Evolutionary conservation across 768 basidiomycete species (phyloP).

Genomic region (Trametes meyenii): DNA sequence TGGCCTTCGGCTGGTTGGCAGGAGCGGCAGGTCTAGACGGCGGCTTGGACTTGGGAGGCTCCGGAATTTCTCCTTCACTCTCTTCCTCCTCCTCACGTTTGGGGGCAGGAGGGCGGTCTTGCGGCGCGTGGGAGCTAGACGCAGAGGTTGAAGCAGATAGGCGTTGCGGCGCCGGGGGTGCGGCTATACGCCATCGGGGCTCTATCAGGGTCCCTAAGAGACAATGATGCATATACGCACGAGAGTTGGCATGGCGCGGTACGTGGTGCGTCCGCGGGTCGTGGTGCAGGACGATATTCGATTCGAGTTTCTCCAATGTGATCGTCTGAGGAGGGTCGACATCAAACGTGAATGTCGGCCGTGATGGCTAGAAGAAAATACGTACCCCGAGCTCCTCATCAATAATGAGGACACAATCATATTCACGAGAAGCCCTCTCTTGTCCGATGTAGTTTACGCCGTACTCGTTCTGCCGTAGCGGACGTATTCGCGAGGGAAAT

Average conservation of each 20-base stretch:
- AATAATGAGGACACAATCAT: constrained; percentile 79
- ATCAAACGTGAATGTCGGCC: constrained; percentile 20
- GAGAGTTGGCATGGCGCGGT: constrained; percentile 32
- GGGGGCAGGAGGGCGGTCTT: background rate
- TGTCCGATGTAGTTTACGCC: constrained; percentile 55
- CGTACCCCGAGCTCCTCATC: constrained; percentile 74
- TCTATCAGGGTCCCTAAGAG: background rate
- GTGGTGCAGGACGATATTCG: constrained; percentile 56
- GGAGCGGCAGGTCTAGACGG: constrained; percentile 4
- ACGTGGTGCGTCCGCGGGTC: constrained; percentile 45
- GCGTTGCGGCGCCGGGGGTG: constrained; percentile 23
- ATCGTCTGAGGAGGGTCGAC: constrained; percentile 50
- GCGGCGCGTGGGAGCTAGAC: background rate
- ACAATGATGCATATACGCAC: constrained; percentile 32
- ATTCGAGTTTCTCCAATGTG: constrained; percentile 77
- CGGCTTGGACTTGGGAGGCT: constrained; percentile 16
- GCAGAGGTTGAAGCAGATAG: constrained; percentile 9
- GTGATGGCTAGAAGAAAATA: constrained; percentile 10
- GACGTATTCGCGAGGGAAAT: background rate
- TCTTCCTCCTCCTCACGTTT: constrained; percentile 30
- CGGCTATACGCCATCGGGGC: constrained; percentile 2
- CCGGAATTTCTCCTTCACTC: constrained; percentile 32
- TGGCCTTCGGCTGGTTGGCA: constrained; percentile 3
- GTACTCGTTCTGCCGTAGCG: constrained; percentile 37
- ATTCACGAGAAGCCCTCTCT: constrained; percentile 64